phyloP scores from a whole-genome alignment of 163 green algal species.

The Volvox carteri region DNA sequence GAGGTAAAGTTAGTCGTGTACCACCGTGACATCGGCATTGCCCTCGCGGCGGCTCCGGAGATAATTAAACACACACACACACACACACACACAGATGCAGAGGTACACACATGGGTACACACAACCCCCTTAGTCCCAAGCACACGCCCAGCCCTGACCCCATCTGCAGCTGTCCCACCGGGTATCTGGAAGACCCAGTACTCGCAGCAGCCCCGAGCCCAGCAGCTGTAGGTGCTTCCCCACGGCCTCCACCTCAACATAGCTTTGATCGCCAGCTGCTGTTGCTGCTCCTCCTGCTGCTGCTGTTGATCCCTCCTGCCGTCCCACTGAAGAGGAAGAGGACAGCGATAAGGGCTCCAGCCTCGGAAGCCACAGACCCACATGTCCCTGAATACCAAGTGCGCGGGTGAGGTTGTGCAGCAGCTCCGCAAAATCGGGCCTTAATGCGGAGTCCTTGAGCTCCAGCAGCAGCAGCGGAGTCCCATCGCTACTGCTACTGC shows the following conservation, averaged over 20 bases:
- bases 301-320: neutral
- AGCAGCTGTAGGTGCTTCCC: neutral
- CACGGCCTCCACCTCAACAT: neutral
- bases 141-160: neutral
- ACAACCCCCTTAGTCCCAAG: neutral
- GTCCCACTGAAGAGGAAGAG: too few species aligned
- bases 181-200: slow-evolving; percentile 23
- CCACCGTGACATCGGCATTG: too few species aligned
- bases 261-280: neutral
- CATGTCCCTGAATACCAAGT: slow-evolving; percentile 7
- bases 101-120: neutral
- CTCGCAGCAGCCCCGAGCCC: slow-evolving; percentile 4
- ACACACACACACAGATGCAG: neutral
- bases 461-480: slow-evolving; percentile 15
- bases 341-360: neutral
- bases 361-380: slow-evolving; percentile 30
- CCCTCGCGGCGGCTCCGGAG: too few species aligned
- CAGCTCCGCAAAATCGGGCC: neutral
- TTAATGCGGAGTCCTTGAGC: slow-evolving; percentile 30
- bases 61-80: neutral
- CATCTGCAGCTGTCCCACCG: too few species aligned
- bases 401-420: neutral
- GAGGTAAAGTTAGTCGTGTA: too few species aligned
- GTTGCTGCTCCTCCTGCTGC: neutral
- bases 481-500: too few species aligned